phyloP scores from a whole-genome alignment of 345 rosid species.

The Linum tenue region DNA sequence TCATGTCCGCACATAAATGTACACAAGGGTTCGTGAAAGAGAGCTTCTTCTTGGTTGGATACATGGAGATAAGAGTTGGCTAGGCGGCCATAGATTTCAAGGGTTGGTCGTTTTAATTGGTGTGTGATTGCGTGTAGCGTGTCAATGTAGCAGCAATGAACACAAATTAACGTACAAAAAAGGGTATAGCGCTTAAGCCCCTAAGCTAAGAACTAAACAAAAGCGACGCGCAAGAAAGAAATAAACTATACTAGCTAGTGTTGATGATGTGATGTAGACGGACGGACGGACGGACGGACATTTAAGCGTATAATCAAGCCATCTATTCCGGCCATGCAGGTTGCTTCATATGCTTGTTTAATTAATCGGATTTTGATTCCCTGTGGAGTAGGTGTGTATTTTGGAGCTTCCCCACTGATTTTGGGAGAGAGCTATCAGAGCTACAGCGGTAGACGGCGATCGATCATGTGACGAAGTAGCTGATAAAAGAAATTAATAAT shows the following conservation, averaged over 20 bases:
- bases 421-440: neutral
- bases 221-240: conserved; percentile 2
- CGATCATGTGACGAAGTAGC: too few relatives aligned
- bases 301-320: neutral
- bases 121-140: conserved; percentile 7
- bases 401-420: conserved; percentile 6
- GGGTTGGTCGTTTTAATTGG: conserved; percentile 13
- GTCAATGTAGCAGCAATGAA: conserved; percentile 1
- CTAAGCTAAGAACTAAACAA: conserved; percentile 6
- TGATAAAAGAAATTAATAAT: too few relatives aligned
- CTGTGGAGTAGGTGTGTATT: conserved; percentile 10
- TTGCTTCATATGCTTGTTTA: neutral
- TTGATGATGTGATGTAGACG: conserved; percentile 14
- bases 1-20: neutral
- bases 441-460: too few relatives aligned
- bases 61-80: conserved; percentile 9
- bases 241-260: neutral
- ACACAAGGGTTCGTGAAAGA: neutral
- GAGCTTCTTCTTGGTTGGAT: neutral
- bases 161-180: neutral
- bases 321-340: neutral
- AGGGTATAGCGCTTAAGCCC: too few relatives aligned
- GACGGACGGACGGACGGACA: neutral
- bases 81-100: conserved; percentile 7
- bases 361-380: conserved; percentile 12